A percentile compares a stretch with the other conserved stretches of the same genome.
These are phyloP conservation scores for Adansonia gregorii DNA, from an alignment of 441 rosid species.

Conservation along the genomic window DNA sequence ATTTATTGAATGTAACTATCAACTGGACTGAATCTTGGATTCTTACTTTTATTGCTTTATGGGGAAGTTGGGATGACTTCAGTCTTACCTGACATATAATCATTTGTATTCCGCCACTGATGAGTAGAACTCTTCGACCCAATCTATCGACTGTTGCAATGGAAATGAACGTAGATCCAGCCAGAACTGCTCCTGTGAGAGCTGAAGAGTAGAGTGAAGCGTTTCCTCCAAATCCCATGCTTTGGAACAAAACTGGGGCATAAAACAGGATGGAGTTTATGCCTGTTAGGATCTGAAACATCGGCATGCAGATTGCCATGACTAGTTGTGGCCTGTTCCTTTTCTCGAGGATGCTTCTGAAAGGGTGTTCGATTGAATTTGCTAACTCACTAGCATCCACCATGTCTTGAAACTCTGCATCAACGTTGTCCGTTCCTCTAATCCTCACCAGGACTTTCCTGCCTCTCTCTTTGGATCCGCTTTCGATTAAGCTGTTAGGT, in stretches of 20 bases:
- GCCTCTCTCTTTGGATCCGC: slow-evolving; percentile 59
- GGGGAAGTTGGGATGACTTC: neutral
- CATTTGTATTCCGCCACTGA: slow-evolving; percentile 89
- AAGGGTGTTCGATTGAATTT: slow-evolving; percentile 78
- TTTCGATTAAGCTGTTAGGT: slow-evolving; percentile 85
- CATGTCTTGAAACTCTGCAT: slow-evolving; percentile 84
- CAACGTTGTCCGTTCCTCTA: slow-evolving; percentile 65
- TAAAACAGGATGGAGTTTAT: slow-evolving; percentile 91
- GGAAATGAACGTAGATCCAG: slow-evolving; percentile 74
- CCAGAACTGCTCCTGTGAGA: slow-evolving; percentile 84
- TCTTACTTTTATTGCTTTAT: neutral
- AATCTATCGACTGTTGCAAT: slow-evolving; percentile 71
- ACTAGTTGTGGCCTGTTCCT: slow-evolving; percentile 76
- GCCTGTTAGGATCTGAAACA: slow-evolving; percentile 89
- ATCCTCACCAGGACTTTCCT: slow-evolving; percentile 62
- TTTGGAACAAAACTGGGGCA: slow-evolving; percentile 84
- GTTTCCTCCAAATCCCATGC: slow-evolving; percentile 77
- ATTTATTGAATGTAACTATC: no score
- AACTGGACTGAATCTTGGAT: no score
- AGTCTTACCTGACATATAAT: slow-evolving; percentile 65
- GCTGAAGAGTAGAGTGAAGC: slow-evolving; percentile 86
- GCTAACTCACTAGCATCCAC: slow-evolving; percentile 82
- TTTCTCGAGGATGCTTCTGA: slow-evolving; percentile 67
- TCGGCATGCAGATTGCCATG: slow-evolving; percentile 79
- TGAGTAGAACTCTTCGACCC: slow-evolving; percentile 78